Evolutionary conservation across 2,329 filamentous ascomycete genomes (phyloP), one percentile per base, ranked within the genome.

Genomic region (Pyrenochaeta sp.): DNA sequence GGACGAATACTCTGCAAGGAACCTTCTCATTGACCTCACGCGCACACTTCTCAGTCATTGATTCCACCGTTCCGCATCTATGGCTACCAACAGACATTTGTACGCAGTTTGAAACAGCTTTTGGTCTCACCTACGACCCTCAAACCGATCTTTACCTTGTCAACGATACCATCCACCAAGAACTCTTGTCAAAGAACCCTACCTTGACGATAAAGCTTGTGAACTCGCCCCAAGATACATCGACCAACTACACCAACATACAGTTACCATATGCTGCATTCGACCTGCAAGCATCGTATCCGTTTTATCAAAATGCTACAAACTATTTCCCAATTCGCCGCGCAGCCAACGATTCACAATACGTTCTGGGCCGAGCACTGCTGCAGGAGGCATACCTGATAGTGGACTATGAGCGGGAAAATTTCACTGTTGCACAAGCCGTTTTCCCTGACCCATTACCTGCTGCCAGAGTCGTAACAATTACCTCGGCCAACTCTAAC

Each of bases 301-400:
- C 79, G 67, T 84, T 82, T 7, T 76, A 88, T 12, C 76, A 84
- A 50, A 87, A 87, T 61, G 82, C 86, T 33, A 88, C 85, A 3
- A 83, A 53, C 17, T 91, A 91, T 66, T 90, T 91, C 54, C 87
- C 88, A 2, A 79, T 91, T 39, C 82, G 84, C 59, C 83, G 83
- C 51, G 78, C 85, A 12, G 71, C 81, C 31, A 81, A 84, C 56
- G 79, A 81, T 37, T 78, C 79, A 17, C 81, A 85, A 61, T 82
- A 85, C 66, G 83, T 86, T 14, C 81, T 91, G 27, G 89, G 89
- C 7, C 82, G 88, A 27, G 82, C 85, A 0, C 87, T 91, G 53
- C 75, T 91, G 41, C 89, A 91, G 67, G 88, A 91, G 72, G 83
- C 87, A 4, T 82, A 82, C 49, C 59, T 82, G 20, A 76, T 75